phyloP scores from a whole-genome alignment of 2,329 filamentous ascomycete genomes.

The Penicillium sp. region DNA sequence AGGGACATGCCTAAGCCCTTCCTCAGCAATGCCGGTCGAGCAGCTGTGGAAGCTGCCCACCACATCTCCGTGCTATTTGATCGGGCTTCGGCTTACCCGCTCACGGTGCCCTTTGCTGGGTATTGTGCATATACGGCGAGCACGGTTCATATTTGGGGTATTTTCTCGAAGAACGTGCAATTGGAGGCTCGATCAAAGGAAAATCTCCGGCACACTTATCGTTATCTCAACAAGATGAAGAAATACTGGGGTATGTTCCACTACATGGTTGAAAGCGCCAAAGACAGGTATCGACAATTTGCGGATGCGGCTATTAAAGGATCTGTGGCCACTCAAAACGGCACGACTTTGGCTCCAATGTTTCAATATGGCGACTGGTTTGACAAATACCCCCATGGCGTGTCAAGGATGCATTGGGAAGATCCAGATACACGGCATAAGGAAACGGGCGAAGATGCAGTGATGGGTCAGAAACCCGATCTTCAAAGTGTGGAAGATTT shows the following conservation, averaged over 20 bases:
- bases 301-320: constrained; percentile 79
- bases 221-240: constrained; percentile 92
- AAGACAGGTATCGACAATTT: constrained; percentile 83
- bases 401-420: constrained; percentile 81
- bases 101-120: constrained; percentile 89
- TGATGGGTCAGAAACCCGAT: constrained; percentile 84
- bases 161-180: constrained; percentile 80
- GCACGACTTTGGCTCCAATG: constrained; percentile 61
- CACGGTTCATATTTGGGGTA: constrained; percentile 90
- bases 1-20: constrained; percentile 78
- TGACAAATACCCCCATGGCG: constrained; percentile 88
- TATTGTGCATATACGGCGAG: constrained; percentile 94
- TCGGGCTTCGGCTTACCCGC: constrained; percentile 76
- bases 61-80: constrained; percentile 83
- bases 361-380: constrained; percentile 99
- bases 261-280: constrained; percentile 91
- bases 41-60: constrained; percentile 81
- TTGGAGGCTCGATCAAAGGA: constrained; percentile 79
- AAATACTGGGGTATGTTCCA: constrained; percentile 99
- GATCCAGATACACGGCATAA: constrained; percentile 73
- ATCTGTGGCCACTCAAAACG: constrained; percentile 44
- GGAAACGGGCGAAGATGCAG: constrained; percentile 82
- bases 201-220: constrained; percentile 84
- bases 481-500: constrained; percentile 95
- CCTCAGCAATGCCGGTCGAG: constrained; percentile 72